These are phyloP conservation scores for Sordaria brevicollis DNA, from an alignment of 495 filamentous ascomycete species.

Conservation along the genomic window DNA sequence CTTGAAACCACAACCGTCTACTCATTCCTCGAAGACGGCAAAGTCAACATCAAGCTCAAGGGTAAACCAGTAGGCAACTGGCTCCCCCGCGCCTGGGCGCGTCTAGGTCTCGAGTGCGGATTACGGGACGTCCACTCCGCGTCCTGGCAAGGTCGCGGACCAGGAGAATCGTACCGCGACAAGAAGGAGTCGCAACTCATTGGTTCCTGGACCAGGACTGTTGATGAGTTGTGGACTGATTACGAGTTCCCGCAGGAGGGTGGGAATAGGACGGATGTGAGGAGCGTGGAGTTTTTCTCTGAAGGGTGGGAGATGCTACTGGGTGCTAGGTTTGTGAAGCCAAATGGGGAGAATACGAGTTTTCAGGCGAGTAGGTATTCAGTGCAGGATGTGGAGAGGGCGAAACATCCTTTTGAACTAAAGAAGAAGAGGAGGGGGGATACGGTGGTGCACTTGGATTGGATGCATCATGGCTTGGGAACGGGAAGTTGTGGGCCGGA, in stretches of 20 bases:
- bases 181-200: constrained; percentile 48
- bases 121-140: constrained; percentile 32
- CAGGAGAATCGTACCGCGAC: constrained; percentile 53
- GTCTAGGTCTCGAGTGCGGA: constrained; percentile 46
- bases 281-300: constrained; percentile 43
- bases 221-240: constrained; percentile 38
- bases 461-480: constrained; percentile 44
- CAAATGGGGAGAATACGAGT: constrained; percentile 26
- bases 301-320: constrained; percentile 21
- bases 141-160: constrained; percentile 55
- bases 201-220: constrained; percentile 35
- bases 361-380: constrained; percentile 47
- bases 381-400: constrained; percentile 42
- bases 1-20: constrained; percentile 46
- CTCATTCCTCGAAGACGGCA: constrained; percentile 28
- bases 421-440: constrained; percentile 31
- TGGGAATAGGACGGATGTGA: constrained; percentile 51
- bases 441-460: constrained; percentile 51
- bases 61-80: constrained; percentile 26
- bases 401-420: constrained; percentile 52
- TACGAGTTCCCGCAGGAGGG: constrained; percentile 63
- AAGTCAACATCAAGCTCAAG: constrained; percentile 35
- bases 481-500: constrained; percentile 42
- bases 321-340: constrained; percentile 26
- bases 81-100: constrained; percentile 46